phyloP scores from a whole-genome alignment of 371 early-diverging fungal species.

The Zychaea mexicana region DNA sequence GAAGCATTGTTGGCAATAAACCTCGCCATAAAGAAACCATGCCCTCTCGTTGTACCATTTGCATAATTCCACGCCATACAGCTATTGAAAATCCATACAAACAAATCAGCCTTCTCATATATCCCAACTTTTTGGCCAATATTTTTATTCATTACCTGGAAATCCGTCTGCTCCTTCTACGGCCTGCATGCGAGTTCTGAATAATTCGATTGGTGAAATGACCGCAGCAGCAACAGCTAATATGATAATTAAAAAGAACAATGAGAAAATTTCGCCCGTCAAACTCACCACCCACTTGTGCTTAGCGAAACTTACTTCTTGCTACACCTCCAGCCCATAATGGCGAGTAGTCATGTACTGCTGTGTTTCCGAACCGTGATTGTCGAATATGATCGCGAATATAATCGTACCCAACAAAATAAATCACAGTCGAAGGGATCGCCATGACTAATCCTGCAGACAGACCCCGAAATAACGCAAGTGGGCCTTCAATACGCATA shows the following conservation, averaged over 20 bases:
- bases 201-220: conserved; percentile 90
- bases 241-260: not conserved
- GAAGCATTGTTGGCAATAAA: conserved; percentile 46
- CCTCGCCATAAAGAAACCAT: conserved; percentile 78
- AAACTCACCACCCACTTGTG: not conserved
- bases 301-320: conserved; percentile 58
- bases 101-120: not conserved
- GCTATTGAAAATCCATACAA: conserved; percentile 17
- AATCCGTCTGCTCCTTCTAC: conserved; percentile 55
- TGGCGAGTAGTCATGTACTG: conserved; percentile 55
- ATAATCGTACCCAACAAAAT: conserved; percentile 95
- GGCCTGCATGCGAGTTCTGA: conserved; percentile 92
- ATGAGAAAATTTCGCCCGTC: not conserved
- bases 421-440: conserved; percentile 91
- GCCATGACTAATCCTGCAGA: conserved; percentile 88
- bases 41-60: conserved; percentile 70
- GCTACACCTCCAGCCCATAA: conserved; percentile 85
- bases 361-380: conserved; percentile 27
- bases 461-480: conserved; percentile 88
- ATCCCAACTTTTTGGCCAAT: not conserved
- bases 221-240: conserved; percentile 75
- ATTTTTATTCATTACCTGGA: conserved; percentile 18
- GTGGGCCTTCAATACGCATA: conserved; percentile 77
- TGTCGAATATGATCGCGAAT: conserved; percentile 58
- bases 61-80: conserved; percentile 64